A percentile compares a stretch with the other conserved stretches of the same genome.
These are phyloP conservation scores for Sporothrix mexicana DNA, from an alignment of 2,329 filamentous ascomycete genomes.

Conservation along the genomic window DNA sequence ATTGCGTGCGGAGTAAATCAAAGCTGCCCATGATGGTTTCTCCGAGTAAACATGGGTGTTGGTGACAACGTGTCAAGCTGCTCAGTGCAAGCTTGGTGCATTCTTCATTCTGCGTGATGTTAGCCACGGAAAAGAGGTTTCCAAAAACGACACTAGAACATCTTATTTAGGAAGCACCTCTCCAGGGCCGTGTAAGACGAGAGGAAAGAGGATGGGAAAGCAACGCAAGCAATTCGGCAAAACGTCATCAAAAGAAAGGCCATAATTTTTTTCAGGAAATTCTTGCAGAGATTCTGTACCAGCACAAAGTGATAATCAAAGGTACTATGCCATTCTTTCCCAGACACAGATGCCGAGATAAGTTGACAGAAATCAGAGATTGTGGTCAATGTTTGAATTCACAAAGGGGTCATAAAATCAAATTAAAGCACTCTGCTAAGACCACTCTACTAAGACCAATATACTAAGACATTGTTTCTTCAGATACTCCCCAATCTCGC, in stretches of 20 bases:
- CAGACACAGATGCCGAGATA: neutral
- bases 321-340: too few species aligned
- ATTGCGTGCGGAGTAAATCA: neutral
- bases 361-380: too few species aligned
- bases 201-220: neutral
- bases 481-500: neutral
- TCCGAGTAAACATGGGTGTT: neutral
- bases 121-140: constrained; percentile 19
- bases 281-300: too few species aligned
- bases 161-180: constrained; percentile 10
- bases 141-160: neutral
- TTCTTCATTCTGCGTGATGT: neutral
- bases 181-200: neutral
- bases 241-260: neutral
- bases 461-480: neutral
- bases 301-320: neutral
- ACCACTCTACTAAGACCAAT: neutral
- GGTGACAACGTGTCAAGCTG: neutral
- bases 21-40: neutral
- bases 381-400: neutral
- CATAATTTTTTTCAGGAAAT: too few species aligned
- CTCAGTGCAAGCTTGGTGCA: neutral
- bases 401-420: neutral
- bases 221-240: neutral
- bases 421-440: neutral